phyloP scores from a whole-genome alignment of 2,329 filamentous ascomycete species.

The Fusarium goolgardi region DNA sequence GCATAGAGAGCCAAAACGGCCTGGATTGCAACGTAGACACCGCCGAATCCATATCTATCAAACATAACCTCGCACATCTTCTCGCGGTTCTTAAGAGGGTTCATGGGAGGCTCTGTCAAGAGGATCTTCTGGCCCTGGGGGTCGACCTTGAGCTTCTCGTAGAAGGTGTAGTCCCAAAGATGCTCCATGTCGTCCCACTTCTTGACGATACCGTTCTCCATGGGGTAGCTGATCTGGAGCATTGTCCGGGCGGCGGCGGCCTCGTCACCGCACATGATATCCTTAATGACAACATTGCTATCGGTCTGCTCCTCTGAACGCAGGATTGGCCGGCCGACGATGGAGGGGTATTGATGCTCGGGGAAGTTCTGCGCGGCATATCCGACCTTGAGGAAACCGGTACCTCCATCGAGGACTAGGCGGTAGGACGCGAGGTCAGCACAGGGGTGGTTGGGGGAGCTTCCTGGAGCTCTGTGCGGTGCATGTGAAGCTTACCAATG shows the following conservation, averaged over 20 bases:
- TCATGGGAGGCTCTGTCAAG: slow-evolving; percentile 97
- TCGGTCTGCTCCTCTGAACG: slow-evolving; percentile 87
- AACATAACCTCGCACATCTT: slow-evolving; percentile 99
- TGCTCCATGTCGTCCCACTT: slow-evolving; percentile 99
- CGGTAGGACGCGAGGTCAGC: slow-evolving; percentile 41
- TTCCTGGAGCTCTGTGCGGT: slow-evolving; percentile 28
- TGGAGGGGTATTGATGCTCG: slow-evolving; percentile 97
- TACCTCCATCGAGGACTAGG: slow-evolving; percentile 97
- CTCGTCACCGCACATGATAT: slow-evolving; percentile 99
- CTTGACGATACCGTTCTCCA: slow-evolving; percentile 99
- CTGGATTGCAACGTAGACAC: slow-evolving; percentile 98
- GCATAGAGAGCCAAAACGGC: slow-evolving; percentile 96
- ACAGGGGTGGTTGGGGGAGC: slow-evolving; percentile 30
- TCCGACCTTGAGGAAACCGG: slow-evolving; percentile 99
- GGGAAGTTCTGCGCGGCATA: slow-evolving; percentile 99
- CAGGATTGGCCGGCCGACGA: slow-evolving; percentile 96
- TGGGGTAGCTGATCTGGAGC: slow-evolving; percentile 98
- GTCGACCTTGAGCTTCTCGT: slow-evolving; percentile 95
- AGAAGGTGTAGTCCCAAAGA: slow-evolving; percentile 99
- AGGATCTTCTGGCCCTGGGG: slow-evolving; percentile 94
- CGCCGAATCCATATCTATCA: slow-evolving; percentile 94
- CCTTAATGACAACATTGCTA: slow-evolving; percentile 79
- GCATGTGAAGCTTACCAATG: slow-evolving; percentile 60
- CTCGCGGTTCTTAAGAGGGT: slow-evolving; percentile 95
- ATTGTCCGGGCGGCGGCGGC: slow-evolving; percentile 94